Evolutionary conservation across 306 rosid genomes (phyloP).

Genomic region (Sphenostylis stenocarpa): DNA sequence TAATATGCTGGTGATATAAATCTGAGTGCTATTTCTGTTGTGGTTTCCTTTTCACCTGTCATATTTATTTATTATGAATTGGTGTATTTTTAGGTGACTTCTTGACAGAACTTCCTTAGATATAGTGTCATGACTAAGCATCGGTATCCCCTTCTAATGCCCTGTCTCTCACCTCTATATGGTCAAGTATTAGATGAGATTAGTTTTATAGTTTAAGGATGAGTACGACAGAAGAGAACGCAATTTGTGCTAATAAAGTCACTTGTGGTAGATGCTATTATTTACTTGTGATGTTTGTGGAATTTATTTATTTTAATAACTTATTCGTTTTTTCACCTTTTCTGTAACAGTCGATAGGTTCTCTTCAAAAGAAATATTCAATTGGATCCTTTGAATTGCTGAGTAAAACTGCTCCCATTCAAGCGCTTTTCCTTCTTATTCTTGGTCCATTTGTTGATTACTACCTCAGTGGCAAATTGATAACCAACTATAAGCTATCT

Average conservation of each 20-base stretch:
- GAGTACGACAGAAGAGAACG: background rate
- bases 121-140: constrained; percentile 10
- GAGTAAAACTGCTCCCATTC: constrained; percentile 96
- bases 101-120: constrained; percentile 11
- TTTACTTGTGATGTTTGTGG: constrained; percentile 13
- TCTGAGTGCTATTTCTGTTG: constrained; percentile 7
- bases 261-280: background rate
- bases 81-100: background rate
- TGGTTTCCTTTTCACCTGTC: constrained; percentile 12
- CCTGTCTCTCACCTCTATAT: background rate
- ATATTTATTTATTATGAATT: constrained; percentile 18
- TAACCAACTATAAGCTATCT: constrained; percentile 72
- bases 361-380: constrained; percentile 91
- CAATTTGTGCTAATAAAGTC: background rate
- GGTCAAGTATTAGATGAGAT: background rate
- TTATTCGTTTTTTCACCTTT: constrained; percentile 13
- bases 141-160: background rate
- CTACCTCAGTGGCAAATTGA: constrained; percentile 64
- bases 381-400: constrained; percentile 96
- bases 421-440: constrained; percentile 76
- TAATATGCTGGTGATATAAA: background rate
- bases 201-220: constrained; percentile 11
- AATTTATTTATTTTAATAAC: constrained; percentile 10
- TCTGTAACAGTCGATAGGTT: constrained; percentile 79
- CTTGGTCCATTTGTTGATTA: constrained; percentile 83